These are phyloP conservation scores for Clarireedia paspali DNA, from an alignment of 2,329 filamentous ascomycete species.

Conservation along the genomic window DNA sequence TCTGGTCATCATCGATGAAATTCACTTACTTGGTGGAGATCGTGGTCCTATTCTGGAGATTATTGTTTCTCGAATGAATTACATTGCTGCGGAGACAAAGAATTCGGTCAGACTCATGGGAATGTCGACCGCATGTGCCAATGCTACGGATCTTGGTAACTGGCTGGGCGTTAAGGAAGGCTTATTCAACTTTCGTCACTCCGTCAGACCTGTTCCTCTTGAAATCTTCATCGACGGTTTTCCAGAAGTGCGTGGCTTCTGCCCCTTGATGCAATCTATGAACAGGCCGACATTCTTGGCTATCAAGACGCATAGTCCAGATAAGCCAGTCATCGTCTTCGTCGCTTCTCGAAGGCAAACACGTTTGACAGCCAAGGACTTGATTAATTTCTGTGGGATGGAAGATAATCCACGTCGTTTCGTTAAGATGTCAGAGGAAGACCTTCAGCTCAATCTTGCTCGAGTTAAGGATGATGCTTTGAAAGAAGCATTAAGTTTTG, in stretches of 20 bases:
- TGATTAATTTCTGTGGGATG: constrained; percentile 98
- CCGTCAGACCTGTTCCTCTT: constrained; percentile 88
- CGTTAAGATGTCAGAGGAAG: constrained; percentile 89
- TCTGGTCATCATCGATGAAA: constrained; percentile 96
- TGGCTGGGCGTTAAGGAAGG: constrained; percentile 97
- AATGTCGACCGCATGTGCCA: constrained; percentile 99
- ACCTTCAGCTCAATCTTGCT: constrained; percentile 78
- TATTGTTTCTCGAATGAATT: constrained; percentile 93
- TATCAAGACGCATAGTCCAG: constrained; percentile 91
- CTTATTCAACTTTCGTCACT: constrained; percentile 95
- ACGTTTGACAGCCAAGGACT: constrained; percentile 84
- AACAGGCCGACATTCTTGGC: constrained; percentile 94
- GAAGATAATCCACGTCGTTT: constrained; percentile 95
- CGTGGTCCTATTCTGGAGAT: constrained; percentile 97
- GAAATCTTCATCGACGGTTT: constrained; percentile 98
- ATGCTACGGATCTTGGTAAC: constrained; percentile 86
- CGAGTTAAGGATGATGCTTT: constrained; percentile 90
- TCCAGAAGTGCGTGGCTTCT: constrained; percentile 90
- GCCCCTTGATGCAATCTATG: constrained; percentile 98
- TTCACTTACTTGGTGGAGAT: constrained; percentile 92
- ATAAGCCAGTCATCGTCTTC: constrained; percentile 97
- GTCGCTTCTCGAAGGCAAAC: constrained; percentile 94
- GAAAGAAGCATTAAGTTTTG: constrained; percentile 91
- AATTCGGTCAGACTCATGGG: constrained; percentile 82
- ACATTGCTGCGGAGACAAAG: constrained; percentile 91